Conservation (phyloP, 2,329 filamentous ascomycete species). For the Cadophora sp. region DNA sequence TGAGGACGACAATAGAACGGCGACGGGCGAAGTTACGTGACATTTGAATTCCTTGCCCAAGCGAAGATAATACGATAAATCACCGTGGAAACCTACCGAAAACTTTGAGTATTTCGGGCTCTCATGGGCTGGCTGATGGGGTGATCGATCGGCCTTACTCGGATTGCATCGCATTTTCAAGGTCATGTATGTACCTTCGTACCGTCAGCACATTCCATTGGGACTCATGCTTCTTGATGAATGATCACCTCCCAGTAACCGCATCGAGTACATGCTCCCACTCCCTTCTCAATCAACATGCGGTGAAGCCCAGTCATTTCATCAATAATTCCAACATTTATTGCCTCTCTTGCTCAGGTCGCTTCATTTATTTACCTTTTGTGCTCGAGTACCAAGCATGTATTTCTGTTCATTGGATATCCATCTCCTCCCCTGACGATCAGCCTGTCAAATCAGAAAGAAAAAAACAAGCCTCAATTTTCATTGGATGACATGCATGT, state of each 20-base stretch:
- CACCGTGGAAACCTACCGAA: background rate
- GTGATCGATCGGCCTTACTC: background rate
- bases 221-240: constrained; percentile 1
- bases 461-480: background rate
- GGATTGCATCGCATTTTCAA: background rate
- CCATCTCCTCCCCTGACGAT: background rate
- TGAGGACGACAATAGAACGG: constrained; percentile 9
- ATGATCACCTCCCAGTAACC: background rate
- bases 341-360: background rate
- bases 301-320: constrained; percentile 5
- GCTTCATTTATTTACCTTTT: constrained; percentile 10
- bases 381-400: too few species aligned
- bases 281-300: background rate
- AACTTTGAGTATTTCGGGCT: background rate
- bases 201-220: constrained; percentile 12
- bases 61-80: background rate
- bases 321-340: background rate
- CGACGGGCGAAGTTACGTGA: constrained; percentile 5
- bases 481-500: background rate
- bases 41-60: constrained; percentile 2
- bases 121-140: background rate
- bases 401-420: background rate
- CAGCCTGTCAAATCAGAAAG: background rate
- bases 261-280: background rate
- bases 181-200: background rate